These are phyloP conservation scores for Gigaspora rosea DNA, from an alignment of 192 early-diverging fungal genomes.

Conservation along the genomic window DNA sequence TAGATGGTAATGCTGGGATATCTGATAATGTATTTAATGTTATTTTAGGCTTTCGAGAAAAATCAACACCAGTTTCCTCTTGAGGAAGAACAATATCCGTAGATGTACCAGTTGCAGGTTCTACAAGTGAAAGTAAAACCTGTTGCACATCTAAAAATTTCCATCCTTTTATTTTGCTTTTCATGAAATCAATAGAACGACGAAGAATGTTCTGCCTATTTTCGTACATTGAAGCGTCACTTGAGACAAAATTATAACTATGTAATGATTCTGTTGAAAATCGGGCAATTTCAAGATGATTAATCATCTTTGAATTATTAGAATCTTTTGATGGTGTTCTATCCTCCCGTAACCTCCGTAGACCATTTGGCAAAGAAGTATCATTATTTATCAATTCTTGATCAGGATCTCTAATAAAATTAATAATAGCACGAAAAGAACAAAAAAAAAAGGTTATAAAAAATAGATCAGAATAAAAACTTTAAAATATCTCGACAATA, in stretches of 20 bases:
- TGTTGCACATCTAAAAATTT: constrained; percentile 40
- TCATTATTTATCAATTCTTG: constrained; percentile 28
- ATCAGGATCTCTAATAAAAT: neutral
- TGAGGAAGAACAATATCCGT: constrained; percentile 32
- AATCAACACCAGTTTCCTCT: constrained; percentile 1
- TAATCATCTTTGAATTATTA: neutral
- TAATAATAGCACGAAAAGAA: neutral
- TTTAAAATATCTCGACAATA: too few relatives aligned
- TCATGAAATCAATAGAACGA: constrained; percentile 56
- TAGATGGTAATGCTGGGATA: constrained; percentile 28
- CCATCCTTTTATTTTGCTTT: constrained; percentile 56
- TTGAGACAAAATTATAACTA: constrained; percentile 46
- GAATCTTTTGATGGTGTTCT: neutral
- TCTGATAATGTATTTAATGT: constrained; percentile 35
- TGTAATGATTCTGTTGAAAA: constrained; percentile 54
- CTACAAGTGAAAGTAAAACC: constrained; percentile 36
- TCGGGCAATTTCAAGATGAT: constrained; percentile 42
- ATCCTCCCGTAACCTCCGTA: constrained; percentile 16
- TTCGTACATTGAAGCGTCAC: constrained; percentile 44
- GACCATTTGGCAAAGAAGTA: constrained; percentile 9
- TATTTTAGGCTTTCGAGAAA: constrained; percentile 37
- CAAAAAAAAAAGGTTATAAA: neutral
- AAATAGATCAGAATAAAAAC: neutral
- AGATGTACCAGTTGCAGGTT: constrained; percentile 28
- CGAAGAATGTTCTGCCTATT: constrained; percentile 50